phyloP scores from a whole-genome alignment of 23 red algal species.

The Rhodosorus marinus region DNA sequence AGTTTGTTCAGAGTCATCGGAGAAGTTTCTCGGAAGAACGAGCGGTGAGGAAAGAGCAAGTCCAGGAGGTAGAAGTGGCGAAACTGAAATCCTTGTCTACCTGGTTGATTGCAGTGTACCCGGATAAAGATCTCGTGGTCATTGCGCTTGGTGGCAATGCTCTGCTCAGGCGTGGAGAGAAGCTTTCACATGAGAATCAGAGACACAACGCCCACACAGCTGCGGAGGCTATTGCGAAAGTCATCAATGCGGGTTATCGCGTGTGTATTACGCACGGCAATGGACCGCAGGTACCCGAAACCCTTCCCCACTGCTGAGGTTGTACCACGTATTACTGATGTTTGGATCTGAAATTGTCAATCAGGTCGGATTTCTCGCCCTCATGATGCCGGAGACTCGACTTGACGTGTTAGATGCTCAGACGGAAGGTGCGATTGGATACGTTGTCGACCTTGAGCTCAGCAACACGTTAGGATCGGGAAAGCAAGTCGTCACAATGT shows the following conservation, averaged over 20 bases:
- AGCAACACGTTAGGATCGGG: constrained; percentile 12
- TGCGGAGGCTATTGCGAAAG: neutral
- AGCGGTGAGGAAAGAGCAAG: too few relatives aligned
- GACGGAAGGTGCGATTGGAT: constrained; percentile 16
- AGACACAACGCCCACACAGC: constrained; percentile 2
- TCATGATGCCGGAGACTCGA: constrained; percentile 3
- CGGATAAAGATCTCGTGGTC: neutral
- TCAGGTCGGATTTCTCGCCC: constrained; percentile 6
- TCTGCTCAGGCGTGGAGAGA: constrained; percentile 3
- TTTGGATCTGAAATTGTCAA: too few relatives aligned
- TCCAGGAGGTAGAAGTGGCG: too few relatives aligned
- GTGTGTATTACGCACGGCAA: constrained; percentile 13
- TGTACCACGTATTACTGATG: too few relatives aligned
- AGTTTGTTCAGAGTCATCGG: too few relatives aligned
- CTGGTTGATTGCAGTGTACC: too few relatives aligned
- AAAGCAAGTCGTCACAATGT: constrained; percentile 1
- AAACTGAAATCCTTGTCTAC: too few relatives aligned
- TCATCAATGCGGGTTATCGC: constrained; percentile 11
- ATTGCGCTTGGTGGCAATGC: constrained; percentile 15
- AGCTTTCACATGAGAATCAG: constrained; percentile 7
- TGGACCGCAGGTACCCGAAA: constrained; percentile 8
- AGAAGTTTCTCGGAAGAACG: too few relatives aligned
- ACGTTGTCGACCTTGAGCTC: constrained; percentile 10
- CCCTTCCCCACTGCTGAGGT: too few relatives aligned
- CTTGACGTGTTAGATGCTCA: constrained; percentile 11